These are phyloP conservation scores for Zygoascus flipseniorum DNA, from an alignment of 805 yeast genomes.

Conservation along the genomic window DNA sequence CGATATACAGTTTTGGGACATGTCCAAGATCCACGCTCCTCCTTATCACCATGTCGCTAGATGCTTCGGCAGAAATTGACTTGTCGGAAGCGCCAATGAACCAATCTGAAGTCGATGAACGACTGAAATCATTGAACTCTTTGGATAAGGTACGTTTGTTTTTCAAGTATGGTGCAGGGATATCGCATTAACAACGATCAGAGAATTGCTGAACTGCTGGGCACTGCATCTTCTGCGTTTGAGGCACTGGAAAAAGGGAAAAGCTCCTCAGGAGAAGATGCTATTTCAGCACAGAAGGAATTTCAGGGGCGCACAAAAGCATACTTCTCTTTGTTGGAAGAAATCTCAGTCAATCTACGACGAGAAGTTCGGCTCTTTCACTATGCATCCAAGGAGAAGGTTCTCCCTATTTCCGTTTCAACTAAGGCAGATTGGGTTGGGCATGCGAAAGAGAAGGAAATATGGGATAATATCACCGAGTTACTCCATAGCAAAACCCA, in stretches of 20 bases:
- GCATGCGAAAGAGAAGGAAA: slow-evolving; percentile 41
- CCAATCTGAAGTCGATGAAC: slow-evolving; percentile 19
- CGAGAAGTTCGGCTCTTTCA: slow-evolving; percentile 60
- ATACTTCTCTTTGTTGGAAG: slow-evolving; percentile 49
- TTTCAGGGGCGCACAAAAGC: slow-evolving; percentile 38
- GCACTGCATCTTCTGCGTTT: slow-evolving; percentile 21
- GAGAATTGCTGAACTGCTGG: slow-evolving; percentile 19
- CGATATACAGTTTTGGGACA: too few relatives aligned
- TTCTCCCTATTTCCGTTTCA: slow-evolving; percentile 60
- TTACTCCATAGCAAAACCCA: background rate
- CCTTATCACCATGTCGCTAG: background rate
- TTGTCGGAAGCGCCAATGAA: slow-evolving; percentile 21
- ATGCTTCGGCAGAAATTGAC: slow-evolving; percentile 16
- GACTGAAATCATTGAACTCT: slow-evolving; percentile 22
- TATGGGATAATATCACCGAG: slow-evolving; percentile 21
- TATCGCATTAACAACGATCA: background rate
- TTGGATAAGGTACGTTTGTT: slow-evolving; percentile 16
- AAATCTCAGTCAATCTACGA: slow-evolving; percentile 51
- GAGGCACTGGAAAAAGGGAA: slow-evolving; percentile 24
- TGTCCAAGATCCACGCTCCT: too few relatives aligned
- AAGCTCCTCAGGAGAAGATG: slow-evolving; percentile 9
- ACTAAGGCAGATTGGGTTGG: slow-evolving; percentile 67
- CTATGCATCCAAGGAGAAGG: slow-evolving; percentile 35
- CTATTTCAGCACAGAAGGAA: slow-evolving; percentile 24
- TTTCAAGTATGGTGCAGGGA: background rate